A percentile compares a stretch with the other conserved stretches of the same genome.
Conservation (phyloP, 352 stramenopile species). For the Globisporangium spiculum region DNA sequence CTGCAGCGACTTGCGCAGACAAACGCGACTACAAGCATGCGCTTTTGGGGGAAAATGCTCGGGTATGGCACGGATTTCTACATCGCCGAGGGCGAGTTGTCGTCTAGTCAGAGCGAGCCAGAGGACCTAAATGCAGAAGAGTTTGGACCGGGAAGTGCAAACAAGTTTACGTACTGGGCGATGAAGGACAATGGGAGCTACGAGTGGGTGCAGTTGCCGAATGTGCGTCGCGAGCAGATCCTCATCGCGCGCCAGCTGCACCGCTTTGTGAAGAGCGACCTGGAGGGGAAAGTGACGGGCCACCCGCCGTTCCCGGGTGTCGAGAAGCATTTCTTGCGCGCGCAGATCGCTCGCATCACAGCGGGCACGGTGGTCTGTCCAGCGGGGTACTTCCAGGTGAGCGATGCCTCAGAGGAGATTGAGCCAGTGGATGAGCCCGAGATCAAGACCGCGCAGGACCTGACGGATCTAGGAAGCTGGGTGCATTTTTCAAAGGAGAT, state of each 20-base stretch:
- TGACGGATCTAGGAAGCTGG: conserved; percentile 75
- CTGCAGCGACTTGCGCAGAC: conserved; percentile 57
- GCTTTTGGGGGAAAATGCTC: conserved; percentile 88
- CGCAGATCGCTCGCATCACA: conserved; percentile 89
- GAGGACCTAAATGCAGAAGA: conserved; percentile 75
- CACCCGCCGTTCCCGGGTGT: conserved; percentile 88
- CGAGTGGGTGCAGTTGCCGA: conserved; percentile 81
- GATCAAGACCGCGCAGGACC: conserved; percentile 68
- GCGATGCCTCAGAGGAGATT: conserved; percentile 59
- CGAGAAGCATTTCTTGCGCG: conserved; percentile 85
- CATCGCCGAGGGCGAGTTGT: conserved; percentile 76
- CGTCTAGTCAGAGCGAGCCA: conserved; percentile 29
- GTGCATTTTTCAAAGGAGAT: conserved; percentile 88
- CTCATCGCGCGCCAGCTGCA: conserved; percentile 70
- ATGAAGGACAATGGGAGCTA: conserved; percentile 80
- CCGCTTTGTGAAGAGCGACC: conserved; percentile 77
- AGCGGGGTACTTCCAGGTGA: conserved; percentile 79
- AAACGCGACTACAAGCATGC: conserved; percentile 60
- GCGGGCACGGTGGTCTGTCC: conserved; percentile 78
- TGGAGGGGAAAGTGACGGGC: conserved; percentile 71
- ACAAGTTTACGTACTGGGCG: conserved; percentile 91
- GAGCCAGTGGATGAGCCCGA: conserved; percentile 63
- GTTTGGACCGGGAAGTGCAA: conserved; percentile 52
- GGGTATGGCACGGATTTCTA: conserved; percentile 77
- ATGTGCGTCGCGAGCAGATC: conserved; percentile 75